Percentiles rank a stretch among this genome's conserved stretches.
phyloP scores from a whole-genome alignment of 225 moss, liverwort and hornwort genomes.

The Marchantia paleacea region DNA sequence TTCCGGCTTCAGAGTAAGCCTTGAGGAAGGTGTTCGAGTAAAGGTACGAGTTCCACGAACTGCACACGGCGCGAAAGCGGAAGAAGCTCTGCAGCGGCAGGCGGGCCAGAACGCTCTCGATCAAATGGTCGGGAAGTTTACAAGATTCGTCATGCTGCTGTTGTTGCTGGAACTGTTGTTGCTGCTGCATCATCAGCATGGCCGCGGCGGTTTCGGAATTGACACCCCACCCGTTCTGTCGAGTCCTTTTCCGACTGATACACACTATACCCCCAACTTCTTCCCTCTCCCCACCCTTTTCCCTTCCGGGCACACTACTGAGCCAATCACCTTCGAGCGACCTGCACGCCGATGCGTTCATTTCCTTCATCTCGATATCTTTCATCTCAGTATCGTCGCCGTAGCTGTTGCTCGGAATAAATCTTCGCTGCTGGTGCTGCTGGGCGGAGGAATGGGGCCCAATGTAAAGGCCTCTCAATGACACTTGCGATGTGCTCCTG shows the following conservation, averaged over 20 bases:
- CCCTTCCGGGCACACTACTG: constrained; percentile 5
- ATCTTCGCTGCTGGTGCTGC: not conserved
- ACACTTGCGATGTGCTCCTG: constrained; percentile 7
- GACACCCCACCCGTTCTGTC: constrained; percentile 22
- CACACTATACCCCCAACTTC: not conserved
- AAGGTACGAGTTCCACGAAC: constrained; percentile 42
- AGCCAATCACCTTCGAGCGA: constrained; percentile 17
- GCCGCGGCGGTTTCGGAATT: constrained; percentile 3
- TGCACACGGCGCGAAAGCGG: constrained; percentile 51
- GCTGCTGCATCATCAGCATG: not conserved
- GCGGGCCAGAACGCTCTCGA: constrained; percentile 49
- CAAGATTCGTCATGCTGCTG: constrained; percentile 1
- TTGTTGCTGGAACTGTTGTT: not conserved
- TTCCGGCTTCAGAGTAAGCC: constrained; percentile 41
- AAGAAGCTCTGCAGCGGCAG: constrained; percentile 51
- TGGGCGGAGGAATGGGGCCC: constrained; percentile 1
- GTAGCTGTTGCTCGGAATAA: not conserved
- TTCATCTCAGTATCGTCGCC: not conserved
- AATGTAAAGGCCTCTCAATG: not conserved
- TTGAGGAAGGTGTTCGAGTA: constrained; percentile 35
- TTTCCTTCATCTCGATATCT: constrained; percentile 17
- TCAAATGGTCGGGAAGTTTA: constrained; percentile 51
- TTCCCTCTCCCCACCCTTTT: not conserved
- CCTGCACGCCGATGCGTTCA: not conserved
- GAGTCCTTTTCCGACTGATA: constrained; percentile 15